Base-by-base conservation (phyloP, 805 yeast genomes). In the Suhomyces sp. region DNA sequence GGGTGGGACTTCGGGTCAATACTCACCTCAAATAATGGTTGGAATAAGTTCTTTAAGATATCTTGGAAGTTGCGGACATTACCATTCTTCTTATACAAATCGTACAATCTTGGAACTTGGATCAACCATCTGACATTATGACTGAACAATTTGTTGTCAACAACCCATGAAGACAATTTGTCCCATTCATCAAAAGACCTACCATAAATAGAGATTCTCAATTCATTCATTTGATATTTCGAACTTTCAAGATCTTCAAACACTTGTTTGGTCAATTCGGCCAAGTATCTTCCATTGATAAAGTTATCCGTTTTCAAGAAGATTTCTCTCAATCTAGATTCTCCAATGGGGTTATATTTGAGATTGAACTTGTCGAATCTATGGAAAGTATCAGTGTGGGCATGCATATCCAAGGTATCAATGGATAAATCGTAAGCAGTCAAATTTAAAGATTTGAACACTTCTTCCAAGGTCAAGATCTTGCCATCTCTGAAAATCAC, bases 371-470 rank as follows among this genome's bases (percentile, higher is more conserved):
- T 93, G 63, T 93, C 99, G 56, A 93, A 93, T 51, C 99, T 76
- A 62, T 93, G 99, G 75, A 93, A 93, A 1, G 98, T 85, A 54
- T 93, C 99, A 46, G 90, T 85, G 60, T 93, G 98, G 4, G 99
- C 99, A 63, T 93, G 99, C 99, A 93, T 93, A 63, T 93, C 99
- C 47, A 93, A 73, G 2, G 98, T 95, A 54, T 93, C 99, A 51
- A 93, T 93, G 39, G 95, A 84, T 40, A 93, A 70, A 56, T 93
- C 98, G 56, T 95, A 93, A 2, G 97, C 98, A 0, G 96, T 83
- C 41, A 93, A 73, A 37, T 87, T 81, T 58, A 93, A 74, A 23
- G 98, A 88, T 54, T 88, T 76, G 64, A 93, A 93, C 31, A 93
- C 99, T 57, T 91, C 83, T n/a, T 72, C 76, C 46, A 93, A 72